A percentile compares a stretch with the other conserved stretches of the same genome.
Evolutionary conservation across 495 filamentous ascomycete genomes (phyloP).

Genomic region (Neurospora tetrasperma): DNA sequence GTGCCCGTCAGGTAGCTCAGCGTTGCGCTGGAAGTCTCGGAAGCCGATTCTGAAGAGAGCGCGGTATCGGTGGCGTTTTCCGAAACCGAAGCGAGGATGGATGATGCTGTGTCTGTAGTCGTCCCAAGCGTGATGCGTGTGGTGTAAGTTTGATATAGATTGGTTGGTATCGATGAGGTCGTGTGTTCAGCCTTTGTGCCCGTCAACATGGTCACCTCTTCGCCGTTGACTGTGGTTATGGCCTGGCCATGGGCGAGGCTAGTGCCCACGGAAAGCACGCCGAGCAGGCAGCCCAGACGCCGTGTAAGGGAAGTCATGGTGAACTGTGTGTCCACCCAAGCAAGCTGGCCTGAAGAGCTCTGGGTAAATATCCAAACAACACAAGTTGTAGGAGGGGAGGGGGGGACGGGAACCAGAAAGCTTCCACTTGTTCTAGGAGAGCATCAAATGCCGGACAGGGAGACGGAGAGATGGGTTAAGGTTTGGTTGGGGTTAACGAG

Average conservation of each 20-base stretch:
- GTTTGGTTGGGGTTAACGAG: neutral
- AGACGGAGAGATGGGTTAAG: neutral
- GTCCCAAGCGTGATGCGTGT: conserved; percentile 28
- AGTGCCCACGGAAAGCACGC: neutral
- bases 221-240: neutral
- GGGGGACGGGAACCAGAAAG: neutral
- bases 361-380: neutral
- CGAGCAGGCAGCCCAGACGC: conserved; percentile 1
- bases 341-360: neutral
- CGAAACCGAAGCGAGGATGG: conserved; percentile 12
- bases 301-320: neutral
- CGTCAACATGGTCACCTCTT: conserved; percentile 27
- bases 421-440: neutral
- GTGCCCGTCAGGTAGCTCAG: conserved; percentile 36
- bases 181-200: conserved; percentile 23
- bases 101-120: neutral
- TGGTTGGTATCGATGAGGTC: conserved; percentile 22
- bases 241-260: conserved; percentile 2
- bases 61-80: conserved; percentile 35
- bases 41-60: conserved; percentile 1
- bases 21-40: conserved; percentile 15
- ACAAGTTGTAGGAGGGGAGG: neutral
- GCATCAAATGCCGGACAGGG: neutral
- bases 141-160: conserved; percentile 27
- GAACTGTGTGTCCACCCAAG: neutral